These are phyloP conservation scores for Neophaeococcomyces aloes DNA, from an alignment of 2,329 filamentous ascomycete genomes.

Conservation along the genomic window DNA sequence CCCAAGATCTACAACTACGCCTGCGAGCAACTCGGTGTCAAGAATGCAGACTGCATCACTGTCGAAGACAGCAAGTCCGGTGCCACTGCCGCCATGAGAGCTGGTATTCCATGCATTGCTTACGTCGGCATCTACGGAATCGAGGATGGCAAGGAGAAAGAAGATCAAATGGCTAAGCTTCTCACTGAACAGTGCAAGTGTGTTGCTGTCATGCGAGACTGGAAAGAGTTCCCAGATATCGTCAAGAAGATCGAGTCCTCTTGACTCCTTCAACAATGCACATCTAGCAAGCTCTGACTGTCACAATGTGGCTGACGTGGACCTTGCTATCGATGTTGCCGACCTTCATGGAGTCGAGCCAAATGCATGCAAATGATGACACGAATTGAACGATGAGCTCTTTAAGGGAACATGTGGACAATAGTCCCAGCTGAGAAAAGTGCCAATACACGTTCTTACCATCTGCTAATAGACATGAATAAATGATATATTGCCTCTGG, in stretches of 20 bases:
- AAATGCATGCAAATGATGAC: no score
- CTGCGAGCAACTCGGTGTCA: constrained; percentile 62
- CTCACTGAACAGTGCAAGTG: constrained; percentile 44
- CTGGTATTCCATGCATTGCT: constrained; percentile 69
- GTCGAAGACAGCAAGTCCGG: constrained; percentile 88
- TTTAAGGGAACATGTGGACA: no score
- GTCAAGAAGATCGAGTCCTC: constrained; percentile 32
- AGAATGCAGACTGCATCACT: constrained; percentile 61
- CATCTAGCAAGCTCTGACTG: not conserved
- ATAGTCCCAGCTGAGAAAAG: no score
- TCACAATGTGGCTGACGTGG: no score
- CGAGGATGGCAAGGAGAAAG: constrained; percentile 57
- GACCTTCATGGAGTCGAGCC: no score
- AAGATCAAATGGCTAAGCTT: constrained; percentile 60
- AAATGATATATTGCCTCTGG: no score
- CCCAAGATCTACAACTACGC: constrained; percentile 83
- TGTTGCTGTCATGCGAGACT: constrained; percentile 44
- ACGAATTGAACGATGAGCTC: no score
- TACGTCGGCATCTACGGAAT: constrained; percentile 72
- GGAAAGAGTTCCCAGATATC: constrained; percentile 38
- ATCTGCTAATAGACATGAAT: no score
- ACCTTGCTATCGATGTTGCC: no score
- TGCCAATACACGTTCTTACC: no score
- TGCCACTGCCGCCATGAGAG: constrained; percentile 65
- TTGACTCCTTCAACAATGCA: not conserved